Conservation (phyloP, 2,329 filamentous ascomycete species). For the Botrytis fabae region DNA sequence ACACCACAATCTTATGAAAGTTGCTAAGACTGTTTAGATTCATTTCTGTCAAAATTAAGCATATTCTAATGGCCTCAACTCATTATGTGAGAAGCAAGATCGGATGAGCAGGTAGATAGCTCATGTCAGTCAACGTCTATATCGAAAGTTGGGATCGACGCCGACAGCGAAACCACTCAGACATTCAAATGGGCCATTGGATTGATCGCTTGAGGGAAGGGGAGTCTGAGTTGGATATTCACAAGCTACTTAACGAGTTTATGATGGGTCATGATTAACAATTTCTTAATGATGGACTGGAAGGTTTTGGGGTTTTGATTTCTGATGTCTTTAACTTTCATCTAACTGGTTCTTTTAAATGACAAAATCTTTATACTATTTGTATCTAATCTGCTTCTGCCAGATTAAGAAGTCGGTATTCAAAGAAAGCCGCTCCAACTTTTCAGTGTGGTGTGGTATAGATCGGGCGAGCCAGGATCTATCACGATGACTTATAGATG, state of each 20-base stretch:
- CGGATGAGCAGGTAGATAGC: neutral
- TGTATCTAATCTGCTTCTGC: neutral
- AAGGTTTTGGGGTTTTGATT: neutral
- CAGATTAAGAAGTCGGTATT: neutral
- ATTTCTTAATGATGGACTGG: neutral
- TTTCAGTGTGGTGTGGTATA: neutral
- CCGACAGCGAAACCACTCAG: neutral
- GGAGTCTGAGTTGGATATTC: too few species aligned
- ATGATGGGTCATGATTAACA: neutral
- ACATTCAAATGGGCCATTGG: too few species aligned
- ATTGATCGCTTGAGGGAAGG: neutral
- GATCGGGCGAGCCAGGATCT: neutral
- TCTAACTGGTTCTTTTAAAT: neutral
- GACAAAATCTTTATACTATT: neutral
- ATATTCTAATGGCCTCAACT: neutral
- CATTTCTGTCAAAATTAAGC: neutral
- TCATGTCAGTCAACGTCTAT: neutral
- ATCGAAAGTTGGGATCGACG: neutral
- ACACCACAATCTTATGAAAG: neutral
- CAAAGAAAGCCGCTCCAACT: neutral
- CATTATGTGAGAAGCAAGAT: too few species aligned
- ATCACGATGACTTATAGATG: neutral
- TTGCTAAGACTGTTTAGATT: neutral
- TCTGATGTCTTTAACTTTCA: neutral
- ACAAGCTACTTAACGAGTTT: neutral